Evolutionary conservation across 495 filamentous ascomycete species (phyloP).

Genomic region (Neurospora sublineolata): DNA sequence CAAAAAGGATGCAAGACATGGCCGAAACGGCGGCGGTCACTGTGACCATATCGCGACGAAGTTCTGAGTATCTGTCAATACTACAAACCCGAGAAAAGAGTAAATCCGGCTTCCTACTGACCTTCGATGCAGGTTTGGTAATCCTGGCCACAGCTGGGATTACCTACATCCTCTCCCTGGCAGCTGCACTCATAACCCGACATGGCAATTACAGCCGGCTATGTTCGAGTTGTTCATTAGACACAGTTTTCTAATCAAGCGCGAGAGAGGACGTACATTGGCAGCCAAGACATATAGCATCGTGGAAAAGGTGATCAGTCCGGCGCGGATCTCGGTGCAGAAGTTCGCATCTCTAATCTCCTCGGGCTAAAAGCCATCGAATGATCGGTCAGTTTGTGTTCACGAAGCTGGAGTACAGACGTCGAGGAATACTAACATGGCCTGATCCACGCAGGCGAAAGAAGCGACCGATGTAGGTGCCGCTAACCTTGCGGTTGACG

Average conservation of each 20-base stretch:
- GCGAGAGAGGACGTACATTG: slow-evolving; percentile 37
- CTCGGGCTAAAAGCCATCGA: slow-evolving; percentile 39
- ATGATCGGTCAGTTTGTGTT: neutral
- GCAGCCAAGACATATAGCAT: slow-evolving; percentile 72
- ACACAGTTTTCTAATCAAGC: slow-evolving; percentile 9
- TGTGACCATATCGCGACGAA: slow-evolving; percentile 67
- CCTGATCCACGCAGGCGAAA: slow-evolving; percentile 63
- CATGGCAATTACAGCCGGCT: slow-evolving; percentile 60
- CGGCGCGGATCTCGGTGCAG: slow-evolving; percentile 68
- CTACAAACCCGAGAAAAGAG: neutral
- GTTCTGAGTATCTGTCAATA: slow-evolving; percentile 25
- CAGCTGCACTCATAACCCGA: slow-evolving; percentile 28
- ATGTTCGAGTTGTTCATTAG: neutral
- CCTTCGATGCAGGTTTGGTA: neutral
- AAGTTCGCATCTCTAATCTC: slow-evolving; percentile 48
- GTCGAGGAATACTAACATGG: slow-evolving; percentile 38
- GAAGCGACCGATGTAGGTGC: slow-evolving; percentile 49
- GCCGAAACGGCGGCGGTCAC: slow-evolving; percentile 64
- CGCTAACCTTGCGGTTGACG: slow-evolving; percentile 18
- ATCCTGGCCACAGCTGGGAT: slow-evolving; percentile 21
- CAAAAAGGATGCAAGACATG: slow-evolving; percentile 37
- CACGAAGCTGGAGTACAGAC: neutral
- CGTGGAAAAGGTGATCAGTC: slow-evolving; percentile 71
- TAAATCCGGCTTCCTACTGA: neutral
- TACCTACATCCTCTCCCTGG: neutral